Evolutionary conservation across 805 yeast genomes (phyloP), one percentile per base, ranked within the genome.

Genomic region (Wickerhamiella brachini): DNA sequence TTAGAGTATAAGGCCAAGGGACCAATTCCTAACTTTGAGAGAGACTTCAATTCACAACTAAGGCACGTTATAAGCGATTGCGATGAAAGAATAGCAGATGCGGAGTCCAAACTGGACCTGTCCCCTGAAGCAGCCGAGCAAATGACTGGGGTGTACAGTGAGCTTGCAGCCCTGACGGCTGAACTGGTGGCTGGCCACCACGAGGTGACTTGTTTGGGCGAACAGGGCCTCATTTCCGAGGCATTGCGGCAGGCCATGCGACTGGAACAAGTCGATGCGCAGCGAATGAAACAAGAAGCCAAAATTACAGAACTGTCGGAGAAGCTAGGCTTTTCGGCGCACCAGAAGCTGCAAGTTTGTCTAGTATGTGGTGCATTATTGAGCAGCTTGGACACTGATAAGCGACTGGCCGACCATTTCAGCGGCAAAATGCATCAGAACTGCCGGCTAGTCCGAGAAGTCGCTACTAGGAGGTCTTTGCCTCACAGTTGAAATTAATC

Each of bases 311-410:
- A 70, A 23, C 66, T 83, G 6, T 75, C 81, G 13, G 95, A 85
- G 52, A 80, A 78, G 60, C 73, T 83, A 7, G 93, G 94, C 2
- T 90, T 85, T 58, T 77, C 88, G 12, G 86, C 93, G 1, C 95
- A 85, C 61, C 97, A 89, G 60, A 85, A 86, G 64, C 71, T 89
- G 45, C 96, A 88, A 65, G 95, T 86, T 0, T 89, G 97, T 66
- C 84, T 79, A 56, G 80, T 79, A 1, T 89, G 97, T 67, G 95
- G 95, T 0, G 95, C 95, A 0, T 87, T 83, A 61, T 69, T 90
- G 39, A 84, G 95, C 8, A 71, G 90, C 54, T 68, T 88, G 51
- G 97, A 89, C 64, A 85, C 83, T 53, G 97, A 89, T 63, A 73
- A 88, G 63, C 73, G 97, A 58, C 70, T 89, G 55, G 95, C 90